Percentiles rank a stretch among this genome's conserved stretches.
Evolutionary conservation across 352 stramenopile species (phyloP).

Genomic region (Globisporangium paddicum): DNA sequence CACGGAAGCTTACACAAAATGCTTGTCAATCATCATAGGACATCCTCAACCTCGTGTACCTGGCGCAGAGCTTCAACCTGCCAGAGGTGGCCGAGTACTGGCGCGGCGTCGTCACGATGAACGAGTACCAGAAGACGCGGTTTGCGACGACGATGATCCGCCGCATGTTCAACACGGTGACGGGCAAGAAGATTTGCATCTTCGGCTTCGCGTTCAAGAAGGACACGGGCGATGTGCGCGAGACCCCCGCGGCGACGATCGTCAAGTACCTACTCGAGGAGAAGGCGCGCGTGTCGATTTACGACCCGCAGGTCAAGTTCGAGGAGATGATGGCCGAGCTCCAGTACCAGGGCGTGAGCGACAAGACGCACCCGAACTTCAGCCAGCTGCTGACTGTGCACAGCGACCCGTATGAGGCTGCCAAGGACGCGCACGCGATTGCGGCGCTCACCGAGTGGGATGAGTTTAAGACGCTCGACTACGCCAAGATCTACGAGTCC

Average conservation of each 20-base stretch:
- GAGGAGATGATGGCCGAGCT: constrained; percentile 90
- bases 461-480: constrained; percentile 98
- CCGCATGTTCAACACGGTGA: constrained; percentile 99
- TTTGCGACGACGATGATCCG: constrained; percentile 98
- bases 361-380: constrained; percentile 86
- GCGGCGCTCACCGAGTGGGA: constrained; percentile 99
- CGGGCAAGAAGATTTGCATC: constrained; percentile 99
- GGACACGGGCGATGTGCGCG: constrained; percentile 98
- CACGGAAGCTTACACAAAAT: background rate
- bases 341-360: constrained; percentile 88
- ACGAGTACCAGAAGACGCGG: constrained; percentile 99
- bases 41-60: constrained; percentile 99
- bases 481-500: constrained; percentile 91
- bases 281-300: constrained; percentile 94
- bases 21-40: constrained; percentile 49
- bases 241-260: constrained; percentile 97
- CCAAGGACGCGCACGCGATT: constrained; percentile 92
- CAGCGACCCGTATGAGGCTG: constrained; percentile 90
- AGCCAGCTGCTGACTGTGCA: constrained; percentile 71
- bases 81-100: constrained; percentile 99
- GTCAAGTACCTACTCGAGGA: constrained; percentile 96
- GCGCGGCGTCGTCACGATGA: constrained; percentile 98
- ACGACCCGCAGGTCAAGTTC: constrained; percentile 98
- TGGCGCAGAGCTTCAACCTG: constrained; percentile 97
- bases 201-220: constrained; percentile 99